phyloP scores from a whole-genome alignment of 2,329 filamentous ascomycete species.

The Fusarium hostae region DNA sequence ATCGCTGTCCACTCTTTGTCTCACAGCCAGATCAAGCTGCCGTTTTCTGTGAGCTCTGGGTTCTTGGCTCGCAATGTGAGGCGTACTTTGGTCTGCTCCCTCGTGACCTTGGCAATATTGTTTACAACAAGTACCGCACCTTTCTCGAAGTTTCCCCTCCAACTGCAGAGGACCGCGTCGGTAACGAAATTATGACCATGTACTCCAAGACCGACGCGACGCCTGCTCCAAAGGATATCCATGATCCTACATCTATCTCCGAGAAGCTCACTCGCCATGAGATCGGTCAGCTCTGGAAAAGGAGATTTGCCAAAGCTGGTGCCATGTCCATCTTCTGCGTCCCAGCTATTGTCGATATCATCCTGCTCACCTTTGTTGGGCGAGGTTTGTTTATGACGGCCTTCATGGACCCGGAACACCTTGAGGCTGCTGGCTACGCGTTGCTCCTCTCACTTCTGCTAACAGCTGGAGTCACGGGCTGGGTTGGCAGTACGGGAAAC shows the following conservation, averaged over 20 bases:
- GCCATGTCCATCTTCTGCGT: constrained; percentile 35
- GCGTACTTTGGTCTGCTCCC: constrained; percentile 32
- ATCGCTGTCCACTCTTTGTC: constrained; percentile 33
- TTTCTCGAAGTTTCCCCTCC: constrained; percentile 22
- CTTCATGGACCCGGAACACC: constrained; percentile 18
- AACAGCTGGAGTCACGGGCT: constrained; percentile 34
- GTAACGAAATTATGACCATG: constrained; percentile 39
- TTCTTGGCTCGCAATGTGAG: constrained; percentile 34
- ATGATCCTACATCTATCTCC: neutral
- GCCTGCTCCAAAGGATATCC: neutral
- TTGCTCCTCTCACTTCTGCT: constrained; percentile 21
- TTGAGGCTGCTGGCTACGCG: constrained; percentile 30
- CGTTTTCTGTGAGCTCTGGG: constrained; percentile 37
- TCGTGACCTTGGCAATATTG: constrained; percentile 24
- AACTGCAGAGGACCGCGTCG: constrained; percentile 12
- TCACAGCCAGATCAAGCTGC: constrained; percentile 34
- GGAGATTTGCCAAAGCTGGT: constrained; percentile 25
- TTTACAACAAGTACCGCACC: constrained; percentile 17
- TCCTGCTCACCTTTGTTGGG: constrained; percentile 30
- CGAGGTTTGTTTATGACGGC: constrained; percentile 37
- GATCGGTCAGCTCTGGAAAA: constrained; percentile 22
- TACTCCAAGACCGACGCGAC: constrained; percentile 25
- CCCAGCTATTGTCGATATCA: constrained; percentile 26
- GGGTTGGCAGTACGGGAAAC: constrained; percentile 33
- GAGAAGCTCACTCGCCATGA: constrained; percentile 18